These are phyloP conservation scores for Paramyrothecium roridum DNA, from an alignment of 2,329 filamentous ascomycete species.

Conservation along the genomic window DNA sequence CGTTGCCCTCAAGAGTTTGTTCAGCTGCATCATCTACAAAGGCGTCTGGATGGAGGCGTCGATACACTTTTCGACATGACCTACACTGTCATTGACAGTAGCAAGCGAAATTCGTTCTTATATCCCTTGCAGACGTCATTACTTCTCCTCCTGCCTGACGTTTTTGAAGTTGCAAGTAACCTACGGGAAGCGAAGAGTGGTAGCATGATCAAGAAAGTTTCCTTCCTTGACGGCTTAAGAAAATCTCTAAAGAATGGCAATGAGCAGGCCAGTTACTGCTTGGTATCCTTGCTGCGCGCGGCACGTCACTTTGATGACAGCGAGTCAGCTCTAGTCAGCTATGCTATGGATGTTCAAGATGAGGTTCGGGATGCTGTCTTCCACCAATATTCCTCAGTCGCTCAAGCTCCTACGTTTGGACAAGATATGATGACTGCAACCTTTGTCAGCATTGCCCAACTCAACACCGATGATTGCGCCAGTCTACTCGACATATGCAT, in stretches of 20 bases:
- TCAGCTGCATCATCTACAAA: constrained; percentile 56
- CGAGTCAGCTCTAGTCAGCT: constrained; percentile 63
- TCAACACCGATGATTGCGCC: constrained; percentile 57
- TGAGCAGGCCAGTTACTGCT: constrained; percentile 64
- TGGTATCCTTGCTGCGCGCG: constrained; percentile 59
- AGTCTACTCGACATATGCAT: constrained; percentile 56
- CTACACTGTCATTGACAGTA: constrained; percentile 57
- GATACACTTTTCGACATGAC: constrained; percentile 71
- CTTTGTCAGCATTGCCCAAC: constrained; percentile 61
- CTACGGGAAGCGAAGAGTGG: constrained; percentile 61
- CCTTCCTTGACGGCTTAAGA: constrained; percentile 60
- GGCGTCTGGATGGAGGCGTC: constrained; percentile 60
- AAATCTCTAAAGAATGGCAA: constrained; percentile 63
- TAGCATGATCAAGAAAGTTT: constrained; percentile 62
- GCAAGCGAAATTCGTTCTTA: constrained; percentile 50
- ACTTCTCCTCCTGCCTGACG: constrained; percentile 62
- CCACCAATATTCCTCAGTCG: constrained; percentile 42
- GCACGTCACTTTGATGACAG: constrained; percentile 64
- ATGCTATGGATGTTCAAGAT: constrained; percentile 67
- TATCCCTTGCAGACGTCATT: constrained; percentile 62
- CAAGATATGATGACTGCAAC: constrained; percentile 64
- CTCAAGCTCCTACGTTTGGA: constrained; percentile 52
- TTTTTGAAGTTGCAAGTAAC: constrained; percentile 68
- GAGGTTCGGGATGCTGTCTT: constrained; percentile 66
- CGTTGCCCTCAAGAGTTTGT: constrained; percentile 64